Base-by-base conservation (phyloP, 805 yeast species). In the Wickerhamiella bombiphila region DNA sequence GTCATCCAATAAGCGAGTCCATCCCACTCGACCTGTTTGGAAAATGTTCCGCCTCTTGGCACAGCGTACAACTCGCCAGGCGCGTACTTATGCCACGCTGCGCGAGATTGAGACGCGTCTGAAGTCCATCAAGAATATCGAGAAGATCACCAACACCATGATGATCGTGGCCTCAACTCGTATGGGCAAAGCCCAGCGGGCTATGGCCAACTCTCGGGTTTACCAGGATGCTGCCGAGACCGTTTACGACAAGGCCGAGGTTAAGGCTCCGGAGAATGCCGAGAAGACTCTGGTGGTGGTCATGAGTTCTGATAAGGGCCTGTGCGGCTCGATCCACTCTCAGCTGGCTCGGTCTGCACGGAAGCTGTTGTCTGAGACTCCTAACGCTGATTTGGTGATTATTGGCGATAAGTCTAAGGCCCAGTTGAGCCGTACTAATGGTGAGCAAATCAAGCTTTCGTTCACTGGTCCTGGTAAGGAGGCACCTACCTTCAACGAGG, bases 141-240 rank as follows among this genome's bases (percentile, higher is more conserved):
- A 91, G 69, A 91, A 91, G 72, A 91, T 91, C 69, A 91, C 98
- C 68, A 91, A 91, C 69, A 91, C 98, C 64, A 91, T 91, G 97
- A 91, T 86, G 72, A 79, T 91, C 66, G 98, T 91, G 56, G 98
- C 98, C 30, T 88, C 97, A 30, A 91, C 98, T 53, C 80, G 95
- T 68, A 74, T 91, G 62, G 70, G 74, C 60, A 85, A 81, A 67
- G 98, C 98, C 45, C 94, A 85, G 66, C 80, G 78, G 63, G 94
- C 96, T 44, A 88, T 85, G 85, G 67, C 69, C 51, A 72, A 81
- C 36, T 79, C 96, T 36, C 77, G 93, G 62, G 78, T 73, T 44
- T 88, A 81, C 70, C 77, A 77, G 58, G 69, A 70, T 53, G 76
- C 86, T 42, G 93, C 85, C 57, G 52, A 68, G 45, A 83, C 79